Evolutionary conservation across 768 basidiomycete species (phyloP).

Genomic region (Pulveroboletus sp.): DNA sequence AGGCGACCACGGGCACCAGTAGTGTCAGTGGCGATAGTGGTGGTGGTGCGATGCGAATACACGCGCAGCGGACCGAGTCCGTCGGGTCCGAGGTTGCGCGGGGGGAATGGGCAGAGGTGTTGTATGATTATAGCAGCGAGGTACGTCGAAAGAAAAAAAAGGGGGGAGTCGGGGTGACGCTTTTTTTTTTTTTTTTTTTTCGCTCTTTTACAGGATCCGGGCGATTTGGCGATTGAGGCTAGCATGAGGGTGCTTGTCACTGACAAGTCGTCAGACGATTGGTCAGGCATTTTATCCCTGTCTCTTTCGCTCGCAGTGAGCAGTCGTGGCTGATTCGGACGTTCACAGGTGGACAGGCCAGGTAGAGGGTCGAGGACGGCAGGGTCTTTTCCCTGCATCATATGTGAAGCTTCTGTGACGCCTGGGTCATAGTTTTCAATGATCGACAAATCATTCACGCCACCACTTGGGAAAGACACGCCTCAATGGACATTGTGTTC

Average conservation of each 20-base stretch:
- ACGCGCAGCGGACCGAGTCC: not conserved
- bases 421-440: no score
- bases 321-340: slow-evolving; percentile 1
- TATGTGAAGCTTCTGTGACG: slow-evolving; percentile 57
- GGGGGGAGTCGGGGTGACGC: not conserved
- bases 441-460: not conserved
- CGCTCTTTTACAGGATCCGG: slow-evolving; percentile 48
- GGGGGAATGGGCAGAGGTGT: slow-evolving; percentile 74
- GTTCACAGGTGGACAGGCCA: slow-evolving; percentile 62
- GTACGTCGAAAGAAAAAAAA: slow-evolving; percentile 31
- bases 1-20: slow-evolving; percentile 1
- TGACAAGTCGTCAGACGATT: slow-evolving; percentile 68
- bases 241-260: slow-evolving; percentile 58
- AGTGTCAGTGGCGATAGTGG: not conserved
- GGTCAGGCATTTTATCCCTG: slow-evolving; percentile 40
- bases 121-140: slow-evolving; percentile 69
- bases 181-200: not conserved
- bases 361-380: slow-evolving; percentile 51
- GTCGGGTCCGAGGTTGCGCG: slow-evolving; percentile 32
- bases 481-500: not conserved
- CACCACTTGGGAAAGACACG: not conserved
- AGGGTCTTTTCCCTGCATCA: slow-evolving; percentile 62
- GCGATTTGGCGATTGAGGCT: slow-evolving; percentile 57
- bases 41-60: not conserved
- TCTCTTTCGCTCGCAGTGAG: not conserved